phyloP scores from a whole-genome alignment of 371 early-diverging fungal genomes.

The Zancudomyces culisetae region DNA sequence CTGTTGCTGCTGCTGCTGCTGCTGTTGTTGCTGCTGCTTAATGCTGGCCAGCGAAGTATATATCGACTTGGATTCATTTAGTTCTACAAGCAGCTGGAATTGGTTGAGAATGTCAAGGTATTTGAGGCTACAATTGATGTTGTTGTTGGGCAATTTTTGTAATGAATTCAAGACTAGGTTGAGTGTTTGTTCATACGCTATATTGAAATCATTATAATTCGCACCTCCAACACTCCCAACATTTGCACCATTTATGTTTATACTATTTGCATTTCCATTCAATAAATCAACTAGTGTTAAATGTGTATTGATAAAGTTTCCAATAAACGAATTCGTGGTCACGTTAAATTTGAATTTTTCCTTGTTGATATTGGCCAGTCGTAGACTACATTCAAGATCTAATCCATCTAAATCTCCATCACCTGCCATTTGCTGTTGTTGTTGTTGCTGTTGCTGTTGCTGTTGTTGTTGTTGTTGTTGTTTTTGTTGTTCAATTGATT shows the following conservation, averaged over 20 bases:
- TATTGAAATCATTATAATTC: slow-evolving; percentile 30
- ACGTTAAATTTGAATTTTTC: slow-evolving; percentile 19
- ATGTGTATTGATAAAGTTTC: slow-evolving; percentile 13
- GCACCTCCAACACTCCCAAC: too few species aligned
- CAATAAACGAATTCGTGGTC: slow-evolving; percentile 34
- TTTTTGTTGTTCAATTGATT: neutral
- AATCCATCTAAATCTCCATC: too few species aligned
- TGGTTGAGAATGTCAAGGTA: slow-evolving; percentile 72
- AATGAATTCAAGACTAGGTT: slow-evolving; percentile 69
- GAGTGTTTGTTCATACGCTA: slow-evolving; percentile 71
- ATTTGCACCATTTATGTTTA: too few species aligned
- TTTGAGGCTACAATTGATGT: too few species aligned
- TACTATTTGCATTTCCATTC: neutral
- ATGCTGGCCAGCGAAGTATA: slow-evolving; percentile 50
- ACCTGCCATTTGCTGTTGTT: too few species aligned
- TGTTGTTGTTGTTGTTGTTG: too few species aligned
- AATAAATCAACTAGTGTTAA: neutral
- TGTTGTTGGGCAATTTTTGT: slow-evolving; percentile 74
- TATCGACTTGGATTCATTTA: slow-evolving; percentile 78
- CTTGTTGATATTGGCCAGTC: slow-evolving; percentile 71
- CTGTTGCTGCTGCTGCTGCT: too few species aligned
- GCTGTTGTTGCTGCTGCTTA: too few species aligned
- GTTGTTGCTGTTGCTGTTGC: too few species aligned
- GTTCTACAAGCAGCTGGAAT: slow-evolving; percentile 91
- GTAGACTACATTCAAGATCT: slow-evolving; percentile 81